These are phyloP conservation scores for Macrophomina pseudophaseolina DNA, from an alignment of 2,329 filamentous ascomycete species.

Conservation along the genomic window DNA sequence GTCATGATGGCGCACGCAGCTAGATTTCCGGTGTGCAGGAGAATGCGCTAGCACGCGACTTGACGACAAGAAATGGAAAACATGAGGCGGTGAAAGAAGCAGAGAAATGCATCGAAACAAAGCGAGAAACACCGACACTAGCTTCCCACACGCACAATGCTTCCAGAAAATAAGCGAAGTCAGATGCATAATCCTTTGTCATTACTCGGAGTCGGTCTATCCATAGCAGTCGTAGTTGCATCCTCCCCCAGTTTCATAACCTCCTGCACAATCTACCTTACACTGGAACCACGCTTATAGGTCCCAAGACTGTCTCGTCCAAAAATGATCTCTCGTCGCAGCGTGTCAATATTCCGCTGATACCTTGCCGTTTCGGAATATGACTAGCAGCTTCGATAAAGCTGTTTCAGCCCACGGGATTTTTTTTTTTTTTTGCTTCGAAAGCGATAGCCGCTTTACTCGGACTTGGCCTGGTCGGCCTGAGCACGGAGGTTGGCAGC, in stretches of 20 bases:
- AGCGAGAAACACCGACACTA: background rate
- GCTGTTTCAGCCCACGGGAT: background rate
- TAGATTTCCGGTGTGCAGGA: background rate
- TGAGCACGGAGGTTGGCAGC: constrained; percentile 87
- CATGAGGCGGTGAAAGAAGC: constrained; percentile 7
- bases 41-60: constrained; percentile 14
- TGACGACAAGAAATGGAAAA: constrained; percentile 10
- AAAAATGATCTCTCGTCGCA: constrained; percentile 1
- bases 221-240: constrained; percentile 25
- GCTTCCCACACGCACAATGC: background rate
- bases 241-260: constrained; percentile 12
- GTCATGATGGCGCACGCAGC: constrained; percentile 15
- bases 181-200: constrained; percentile 25
- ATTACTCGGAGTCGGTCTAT: constrained; percentile 27
- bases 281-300: background rate
- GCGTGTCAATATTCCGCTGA: constrained; percentile 20
- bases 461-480: constrained; percentile 68
- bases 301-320: background rate
- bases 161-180: background rate
- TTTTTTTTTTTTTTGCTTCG: background rate
- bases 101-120: constrained; percentile 1
- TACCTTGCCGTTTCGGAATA: constrained; percentile 21
- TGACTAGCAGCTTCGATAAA: constrained; percentile 11
- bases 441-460: constrained; percentile 13
- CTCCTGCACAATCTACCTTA: constrained; percentile 5